Evolutionary conservation across 140 eudicot species (phyloP), one percentile per base, ranked within the genome.

Genomic region (Flaveria floridana): DNA sequence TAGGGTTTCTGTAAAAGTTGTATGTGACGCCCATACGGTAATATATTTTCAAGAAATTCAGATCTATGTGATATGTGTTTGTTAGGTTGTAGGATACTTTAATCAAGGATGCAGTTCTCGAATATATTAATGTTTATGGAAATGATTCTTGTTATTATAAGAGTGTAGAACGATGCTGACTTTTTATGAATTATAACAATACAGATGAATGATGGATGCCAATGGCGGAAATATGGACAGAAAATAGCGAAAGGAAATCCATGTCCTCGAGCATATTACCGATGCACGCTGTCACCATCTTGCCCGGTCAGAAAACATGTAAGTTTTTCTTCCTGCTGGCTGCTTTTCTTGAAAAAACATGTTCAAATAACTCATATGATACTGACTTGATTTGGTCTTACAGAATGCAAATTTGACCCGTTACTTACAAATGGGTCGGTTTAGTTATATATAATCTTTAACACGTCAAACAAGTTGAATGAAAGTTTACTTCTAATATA

Each of bases 191-290:
- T 44, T 62, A 78, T 21, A 10, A 65, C 50, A 65, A 58, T 59
- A 53, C 81, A 91, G 97, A 91, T 91, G 94, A 91, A 85, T 75
- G 97, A 91, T 74, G 97, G 96, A 55, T 91, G 97, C 64, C 97
- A 91, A 89, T 89, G 97, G 97, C 81, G 97, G 57, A 91, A 91
- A 84, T 91, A 91, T n/a, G 97, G 97, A 25, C 97, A 91, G 66
- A 91, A 91, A 76, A 85, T 89, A 64, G 91, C 96, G 4, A 91
- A 91, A 81, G 97, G 95, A 57, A 91, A 91, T 73, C 97, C 97
- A 64, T 91, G 97, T 81, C 97, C 97, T 55, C 87, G 97, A 81
- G 91, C 97, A 44, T 91, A 91, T 34, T 91, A 91, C 70, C 84
- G 97, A 50, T 91, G 97, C 80, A 91, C 97, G 10, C 81, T 89